Evolutionary conservation across 768 basidiomycete genomes (phyloP), one percentile per base, ranked within the genome.

Genomic region (Lactarius trivialis): DNA sequence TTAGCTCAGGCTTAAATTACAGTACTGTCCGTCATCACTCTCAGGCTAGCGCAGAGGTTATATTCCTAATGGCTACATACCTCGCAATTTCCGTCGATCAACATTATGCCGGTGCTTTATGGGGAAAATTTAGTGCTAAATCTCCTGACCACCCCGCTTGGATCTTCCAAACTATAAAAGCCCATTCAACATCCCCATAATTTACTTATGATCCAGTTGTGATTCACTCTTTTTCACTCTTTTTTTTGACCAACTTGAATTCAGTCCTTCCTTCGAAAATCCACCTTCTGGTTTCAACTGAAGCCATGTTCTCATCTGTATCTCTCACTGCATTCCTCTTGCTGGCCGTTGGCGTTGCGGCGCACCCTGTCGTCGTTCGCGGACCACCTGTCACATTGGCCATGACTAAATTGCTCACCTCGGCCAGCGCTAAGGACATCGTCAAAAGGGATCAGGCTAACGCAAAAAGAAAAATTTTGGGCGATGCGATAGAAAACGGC

Each of bases 351-450:
- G 30, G 28, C 34, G 66, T 69, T 21, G 60, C 67, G n/a, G 69
- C 71, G 45, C 69, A 55, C 49, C 68, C 71, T 14, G 61, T 72
- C 50, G 65, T 68, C 56, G 57, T 68, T 26, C 65, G 61, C 60
- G 58, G 68, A 24, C 56, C 60, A 49, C 56, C 65, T 50, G 63
- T 74, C 39, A 77, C 77, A 9, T 70, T 86, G n/a, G 76, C 81
- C 21, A 70, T 86, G 50, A 78, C 39, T 82, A 79, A 80, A 69
- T 74, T 76, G 61, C 68, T 84, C 69, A 85, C 85, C 73, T 64
- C 77, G 62, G 82, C 76, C 15, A 81, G 81, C 65, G 68, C 78
- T 19, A 72, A 74, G 65, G 81, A 81, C 60, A 71, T 88, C 52
- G 61, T 85, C 21, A 69, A 76, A 52, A 76, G 76, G 60, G 85